These are phyloP conservation scores for Plectosphaerella sp. DNA, from an alignment of 2,329 filamentous ascomycete genomes.

Conservation along the genomic window DNA sequence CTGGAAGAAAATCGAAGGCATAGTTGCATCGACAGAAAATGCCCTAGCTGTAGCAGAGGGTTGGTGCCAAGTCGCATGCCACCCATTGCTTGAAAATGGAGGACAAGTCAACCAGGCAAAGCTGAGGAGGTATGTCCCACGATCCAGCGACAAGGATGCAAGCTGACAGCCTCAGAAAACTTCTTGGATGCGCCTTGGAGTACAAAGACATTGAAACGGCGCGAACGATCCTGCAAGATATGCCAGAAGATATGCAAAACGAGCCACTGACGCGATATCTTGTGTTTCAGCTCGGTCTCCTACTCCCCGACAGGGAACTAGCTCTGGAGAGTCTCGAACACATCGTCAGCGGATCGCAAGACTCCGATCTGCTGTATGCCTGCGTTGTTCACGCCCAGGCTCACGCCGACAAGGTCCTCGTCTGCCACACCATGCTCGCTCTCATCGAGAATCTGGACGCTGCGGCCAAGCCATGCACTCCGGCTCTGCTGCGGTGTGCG, in stretches of 20 bases:
- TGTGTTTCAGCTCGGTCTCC: conserved; percentile 68
- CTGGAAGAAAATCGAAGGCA: conserved; percentile 72
- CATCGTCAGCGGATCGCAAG: conserved; percentile 50
- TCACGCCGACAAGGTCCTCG: conserved; percentile 55
- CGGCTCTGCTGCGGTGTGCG: conserved; percentile 30
- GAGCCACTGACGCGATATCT: conserved; percentile 68
- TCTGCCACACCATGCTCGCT: conserved; percentile 50
- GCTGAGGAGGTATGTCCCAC: conserved; percentile 51
- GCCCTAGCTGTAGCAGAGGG: conserved; percentile 43
- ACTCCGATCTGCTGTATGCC: conserved; percentile 67
- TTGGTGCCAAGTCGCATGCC: conserved; percentile 70
- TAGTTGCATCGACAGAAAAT: conserved; percentile 28
- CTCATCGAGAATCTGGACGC: conserved; percentile 32
- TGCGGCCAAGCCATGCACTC: conserved; percentile 41
- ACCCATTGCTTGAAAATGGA: conserved; percentile 60
- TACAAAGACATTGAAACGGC: conserved; percentile 51
- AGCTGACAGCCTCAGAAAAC: conserved; percentile 51
- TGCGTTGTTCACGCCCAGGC: conserved; percentile 75
- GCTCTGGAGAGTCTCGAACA: conserved; percentile 60
- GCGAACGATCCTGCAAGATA: conserved; percentile 48
- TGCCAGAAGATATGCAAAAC: conserved; percentile 53
- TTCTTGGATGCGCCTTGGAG: conserved; percentile 65
- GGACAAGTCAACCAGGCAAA: conserved; percentile 65
- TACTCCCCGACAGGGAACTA: conserved; percentile 49
- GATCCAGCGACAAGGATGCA: neutral